Evolutionary conservation across 163 green algal genomes (phyloP).

Genomic region (Chloromonas sp.): DNA sequence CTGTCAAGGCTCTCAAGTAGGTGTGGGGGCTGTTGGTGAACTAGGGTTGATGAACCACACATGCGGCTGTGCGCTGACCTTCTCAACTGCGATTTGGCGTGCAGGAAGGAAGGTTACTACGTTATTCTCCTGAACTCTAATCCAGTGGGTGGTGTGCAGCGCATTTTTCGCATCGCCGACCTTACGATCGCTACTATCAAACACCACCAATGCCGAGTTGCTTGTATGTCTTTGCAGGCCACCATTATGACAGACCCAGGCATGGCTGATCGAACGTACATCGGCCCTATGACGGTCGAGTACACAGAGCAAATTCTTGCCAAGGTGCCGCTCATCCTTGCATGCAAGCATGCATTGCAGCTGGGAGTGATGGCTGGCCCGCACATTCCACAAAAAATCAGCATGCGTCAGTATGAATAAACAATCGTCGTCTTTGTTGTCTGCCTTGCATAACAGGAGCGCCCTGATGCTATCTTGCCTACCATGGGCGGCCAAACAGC

Average conservation of each 20-base stretch:
- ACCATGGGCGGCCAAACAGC: slow-evolving; percentile 98
- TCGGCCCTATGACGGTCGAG: slow-evolving; percentile 96
- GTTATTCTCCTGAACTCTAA: slow-evolving; percentile 98
- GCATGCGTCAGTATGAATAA: no score
- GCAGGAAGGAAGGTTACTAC: slow-evolving; percentile 78
- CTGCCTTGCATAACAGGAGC: slow-evolving; percentile 54
- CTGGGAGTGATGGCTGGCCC: no score
- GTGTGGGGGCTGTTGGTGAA: not conserved
- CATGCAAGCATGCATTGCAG: no score
- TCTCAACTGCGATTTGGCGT: not conserved
- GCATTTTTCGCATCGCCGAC: no score
- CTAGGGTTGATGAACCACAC: no score
- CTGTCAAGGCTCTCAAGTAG: slow-evolving; percentile 91
- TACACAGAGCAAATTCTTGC: slow-evolving; percentile 89
- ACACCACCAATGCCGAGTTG: not conserved
- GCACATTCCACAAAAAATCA: no score
- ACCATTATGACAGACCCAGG: slow-evolving; percentile 99
- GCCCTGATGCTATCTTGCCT: slow-evolving; percentile 93
- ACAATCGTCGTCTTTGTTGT: no score
- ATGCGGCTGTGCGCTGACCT: no score
- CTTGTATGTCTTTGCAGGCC: slow-evolving; percentile 44
- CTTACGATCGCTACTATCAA: not conserved
- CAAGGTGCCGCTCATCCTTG: slow-evolving; percentile 41
- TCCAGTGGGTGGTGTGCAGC: slow-evolving; percentile 51
- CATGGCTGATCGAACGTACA: slow-evolving; percentile 94